These are phyloP conservation scores for Sanghuangporus baumii DNA, from an alignment of 1,284 basidiomycete species.

Conservation along the genomic window DNA sequence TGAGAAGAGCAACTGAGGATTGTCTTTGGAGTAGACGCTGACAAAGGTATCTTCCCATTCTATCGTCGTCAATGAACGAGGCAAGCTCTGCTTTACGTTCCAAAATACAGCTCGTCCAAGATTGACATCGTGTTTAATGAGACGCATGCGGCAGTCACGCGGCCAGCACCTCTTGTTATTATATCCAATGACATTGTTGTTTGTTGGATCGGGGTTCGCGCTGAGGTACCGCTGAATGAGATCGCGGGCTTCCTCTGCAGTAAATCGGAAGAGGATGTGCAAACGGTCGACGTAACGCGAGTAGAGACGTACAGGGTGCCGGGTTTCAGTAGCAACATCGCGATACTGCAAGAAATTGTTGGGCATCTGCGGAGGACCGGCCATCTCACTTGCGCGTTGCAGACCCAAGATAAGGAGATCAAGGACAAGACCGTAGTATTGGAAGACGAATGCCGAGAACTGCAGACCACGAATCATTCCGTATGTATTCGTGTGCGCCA, in stretches of 20 bases:
- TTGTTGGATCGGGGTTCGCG: constrained; percentile 96
- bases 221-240: constrained; percentile 97
- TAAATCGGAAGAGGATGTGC: constrained; percentile 96
- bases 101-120: constrained; percentile 97
- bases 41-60: constrained; percentile 98
- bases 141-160: constrained; percentile 95
- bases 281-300: constrained; percentile 91
- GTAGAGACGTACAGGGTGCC: constrained; percentile 92
- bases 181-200: constrained; percentile 98
- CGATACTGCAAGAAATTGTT: constrained; percentile 97
- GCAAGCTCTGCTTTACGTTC: constrained; percentile 98
- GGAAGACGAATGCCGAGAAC: constrained; percentile 96
- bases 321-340: constrained; percentile 87
- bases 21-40: constrained; percentile 96
- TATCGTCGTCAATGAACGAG: constrained; percentile 94
- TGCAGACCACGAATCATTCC: constrained; percentile 93
- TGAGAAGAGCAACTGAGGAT: constrained; percentile 96
- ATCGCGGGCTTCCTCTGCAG: constrained; percentile 96
- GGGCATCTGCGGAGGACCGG: constrained; percentile 90
- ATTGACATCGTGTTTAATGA: constrained; percentile 99
- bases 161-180: constrained; percentile 99
- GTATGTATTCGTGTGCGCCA: constrained; percentile 89
- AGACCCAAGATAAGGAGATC: constrained; percentile 92
- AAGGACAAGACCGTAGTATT: constrained; percentile 89
- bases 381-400: constrained; percentile 94